Base-by-base conservation (phyloP, 2,329 filamentous ascomycete genomes). In the Fusarium pseudograminearum region DNA sequence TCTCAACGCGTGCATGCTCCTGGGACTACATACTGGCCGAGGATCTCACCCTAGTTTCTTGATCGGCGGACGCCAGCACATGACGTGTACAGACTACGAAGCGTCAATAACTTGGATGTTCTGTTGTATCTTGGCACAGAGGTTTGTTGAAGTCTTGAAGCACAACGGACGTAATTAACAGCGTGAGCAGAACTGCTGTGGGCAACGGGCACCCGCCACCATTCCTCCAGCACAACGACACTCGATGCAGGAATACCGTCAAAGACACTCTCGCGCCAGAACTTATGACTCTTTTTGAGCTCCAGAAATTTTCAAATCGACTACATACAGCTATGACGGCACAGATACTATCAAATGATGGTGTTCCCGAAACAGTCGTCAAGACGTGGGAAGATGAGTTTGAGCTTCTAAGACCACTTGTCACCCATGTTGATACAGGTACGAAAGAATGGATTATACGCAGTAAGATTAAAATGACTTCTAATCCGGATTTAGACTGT, bases 101-200 rank as follows among this genome's bases (percentile, higher is more conserved):
- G 85, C 85, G 4, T 80, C 81, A 1, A 83, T 79, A 47, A 86
- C 85, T 0, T 88, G 86, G 86, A 79, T 84, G 4, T 84, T 83
- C 2, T 84, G 84, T 65, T 86, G 85, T 26, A 83, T 86, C 16
- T 78, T 87, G 10, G 80, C 83, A 1, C 85, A 87, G 64, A 81
- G 82, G 83, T 85, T 71, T 4, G 72, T 60, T 7, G 5, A 2
- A 18, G 14, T 8, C 7, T 10, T 40, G 28, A 15, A 15, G n/a
- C 20, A 45, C 12, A 26, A 24, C 11, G 20, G n/a, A 28, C 7
- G 16, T 40, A 36, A n/a, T 56, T 73, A 33, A 73, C 22, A n/a
- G 22, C 5, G 15, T 11, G 9, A 31, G 12, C 8, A 76, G 74
- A n/a, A 62, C 71, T 26, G 76, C 82, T 5, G 80, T 83, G 6